Evolutionary conservation across 139 green algal species (phyloP).

Genomic region (Chlorella sorokiniana): DNA sequence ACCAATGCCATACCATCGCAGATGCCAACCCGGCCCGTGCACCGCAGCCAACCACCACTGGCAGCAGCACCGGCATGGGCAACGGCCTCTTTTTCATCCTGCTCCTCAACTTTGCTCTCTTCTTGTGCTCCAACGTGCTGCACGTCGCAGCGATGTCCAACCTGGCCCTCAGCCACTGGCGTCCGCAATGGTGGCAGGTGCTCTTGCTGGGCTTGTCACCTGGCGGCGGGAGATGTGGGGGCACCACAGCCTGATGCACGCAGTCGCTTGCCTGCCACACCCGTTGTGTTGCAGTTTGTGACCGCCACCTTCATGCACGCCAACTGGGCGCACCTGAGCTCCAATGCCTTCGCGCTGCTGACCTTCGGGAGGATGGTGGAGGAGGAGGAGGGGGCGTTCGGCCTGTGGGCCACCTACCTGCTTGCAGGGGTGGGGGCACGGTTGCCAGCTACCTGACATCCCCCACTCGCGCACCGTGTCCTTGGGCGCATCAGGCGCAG

Average conservation of each 20-base stretch:
- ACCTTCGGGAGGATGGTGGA: slow-evolving; percentile 62
- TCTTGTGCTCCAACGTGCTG: slow-evolving; percentile 22
- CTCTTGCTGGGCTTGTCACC: too few relatives aligned
- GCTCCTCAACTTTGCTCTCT: slow-evolving; percentile 50
- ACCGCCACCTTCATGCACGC: slow-evolving; percentile 56
- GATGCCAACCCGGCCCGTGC: not conserved
- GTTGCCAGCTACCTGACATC: slow-evolving; percentile 42
- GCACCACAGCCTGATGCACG: not conserved
- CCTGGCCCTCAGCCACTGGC: slow-evolving; percentile 44
- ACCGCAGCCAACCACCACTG: not conserved
- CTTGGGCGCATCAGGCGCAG: slow-evolving; percentile 56
- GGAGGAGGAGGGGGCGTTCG: slow-evolving; percentile 57
- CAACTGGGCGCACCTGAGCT: slow-evolving; percentile 53
- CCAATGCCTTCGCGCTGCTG: slow-evolving; percentile 59
- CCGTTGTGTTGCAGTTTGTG: slow-evolving; percentile 30
- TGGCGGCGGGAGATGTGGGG: too few relatives aligned
- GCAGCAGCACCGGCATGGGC: slow-evolving; percentile 26
- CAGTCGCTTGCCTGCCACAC: not conserved
- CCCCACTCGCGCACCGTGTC: slow-evolving; percentile 32
- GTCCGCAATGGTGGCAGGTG: slow-evolving; percentile 49
- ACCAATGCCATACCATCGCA: too few relatives aligned
- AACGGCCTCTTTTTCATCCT: slow-evolving; percentile 41
- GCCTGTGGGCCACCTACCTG: slow-evolving; percentile 54
- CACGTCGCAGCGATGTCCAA: slow-evolving; percentile 6
- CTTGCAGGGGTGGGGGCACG: slow-evolving; percentile 45